phyloP scores from a whole-genome alignment of 495 filamentous ascomycete genomes.

The Aspergillus homomorphus region DNA sequence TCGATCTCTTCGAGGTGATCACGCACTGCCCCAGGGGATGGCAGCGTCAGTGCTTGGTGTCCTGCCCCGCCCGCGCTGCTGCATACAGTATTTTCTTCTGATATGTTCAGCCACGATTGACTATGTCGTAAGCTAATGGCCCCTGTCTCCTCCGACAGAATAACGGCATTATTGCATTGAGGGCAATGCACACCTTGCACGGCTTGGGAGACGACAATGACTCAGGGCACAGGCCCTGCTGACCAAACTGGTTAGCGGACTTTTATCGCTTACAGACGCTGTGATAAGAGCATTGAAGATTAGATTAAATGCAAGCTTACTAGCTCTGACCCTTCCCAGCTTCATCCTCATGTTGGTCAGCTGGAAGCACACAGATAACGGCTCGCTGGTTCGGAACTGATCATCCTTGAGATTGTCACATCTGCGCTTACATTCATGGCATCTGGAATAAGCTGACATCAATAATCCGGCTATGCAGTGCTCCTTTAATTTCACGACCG shows the following conservation, averaged over 20 bases:
- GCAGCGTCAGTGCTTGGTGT: constrained; percentile 2
- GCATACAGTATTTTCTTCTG: neutral
- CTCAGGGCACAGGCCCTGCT: neutral
- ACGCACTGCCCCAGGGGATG: constrained; percentile 23
- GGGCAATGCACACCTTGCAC: neutral
- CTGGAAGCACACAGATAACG: neutral
- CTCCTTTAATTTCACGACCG: constrained; percentile 12
- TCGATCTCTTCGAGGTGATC: constrained; percentile 31
- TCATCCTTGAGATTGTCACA: neutral
- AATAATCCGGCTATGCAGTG: neutral
- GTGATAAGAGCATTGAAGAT: too few relatives aligned
- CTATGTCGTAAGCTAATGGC: constrained; percentile 4
- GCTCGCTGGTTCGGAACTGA: neutral
- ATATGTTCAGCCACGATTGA: neutral
- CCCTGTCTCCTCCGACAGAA: constrained; percentile 2
- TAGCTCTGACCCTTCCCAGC: too few relatives aligned
- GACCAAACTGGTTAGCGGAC: neutral
- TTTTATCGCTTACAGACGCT: neutral
- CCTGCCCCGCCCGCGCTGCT: constrained; percentile 4
- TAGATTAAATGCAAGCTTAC: too few relatives aligned
- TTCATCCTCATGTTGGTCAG: neutral
- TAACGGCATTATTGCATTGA: constrained; percentile 16
- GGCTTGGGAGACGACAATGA: constrained; percentile 2
- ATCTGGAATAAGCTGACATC: constrained; percentile 8
- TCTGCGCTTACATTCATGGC: constrained; percentile 6